Percentiles rank a stretch among this genome's conserved stretches.
These are phyloP conservation scores for Waltergamsia citrina DNA, from an alignment of 2,329 filamentous ascomycete genomes.

Conservation along the genomic window DNA sequence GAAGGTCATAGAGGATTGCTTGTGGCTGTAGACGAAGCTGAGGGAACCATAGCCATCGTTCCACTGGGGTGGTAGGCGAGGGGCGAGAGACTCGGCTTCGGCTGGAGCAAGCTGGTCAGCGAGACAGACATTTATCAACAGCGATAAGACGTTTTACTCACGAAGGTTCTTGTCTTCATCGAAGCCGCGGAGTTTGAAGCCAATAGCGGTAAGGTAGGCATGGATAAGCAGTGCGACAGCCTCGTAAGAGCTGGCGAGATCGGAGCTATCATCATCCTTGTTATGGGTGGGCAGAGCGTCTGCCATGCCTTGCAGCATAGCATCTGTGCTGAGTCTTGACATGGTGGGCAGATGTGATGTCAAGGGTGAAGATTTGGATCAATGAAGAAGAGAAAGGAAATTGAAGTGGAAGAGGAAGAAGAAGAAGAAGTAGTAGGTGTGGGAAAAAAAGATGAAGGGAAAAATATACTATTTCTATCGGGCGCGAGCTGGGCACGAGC, in stretches of 20 bases:
- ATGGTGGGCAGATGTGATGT: constrained; percentile 4
- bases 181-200: constrained; percentile 76
- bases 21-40: constrained; percentile 79
- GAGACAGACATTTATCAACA: no score
- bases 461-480: no score
- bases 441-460: no score
- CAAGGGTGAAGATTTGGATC: no score
- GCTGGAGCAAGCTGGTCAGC: constrained; percentile 7
- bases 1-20: constrained; percentile 76
- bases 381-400: no score
- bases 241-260: constrained; percentile 66
- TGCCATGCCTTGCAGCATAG: constrained; percentile 46
- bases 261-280: constrained; percentile 47
- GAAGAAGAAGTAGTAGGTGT: no score
- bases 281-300: constrained; percentile 48
- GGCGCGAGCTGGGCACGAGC: no score
- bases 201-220: constrained; percentile 70
- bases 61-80: constrained; percentile 68
- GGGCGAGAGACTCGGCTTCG: constrained; percentile 46
- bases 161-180: constrained; percentile 70
- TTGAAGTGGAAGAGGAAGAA: no score
- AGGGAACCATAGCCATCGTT: constrained; percentile 63
- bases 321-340: constrained; percentile 16
- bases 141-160: no score
- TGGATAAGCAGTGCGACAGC: constrained; percentile 78